A percentile compares a stretch with the other conserved stretches of the same genome.
Conservation (phyloP, 495 filamentous ascomycete species). For the Penicillium cosmopolitanum region DNA sequence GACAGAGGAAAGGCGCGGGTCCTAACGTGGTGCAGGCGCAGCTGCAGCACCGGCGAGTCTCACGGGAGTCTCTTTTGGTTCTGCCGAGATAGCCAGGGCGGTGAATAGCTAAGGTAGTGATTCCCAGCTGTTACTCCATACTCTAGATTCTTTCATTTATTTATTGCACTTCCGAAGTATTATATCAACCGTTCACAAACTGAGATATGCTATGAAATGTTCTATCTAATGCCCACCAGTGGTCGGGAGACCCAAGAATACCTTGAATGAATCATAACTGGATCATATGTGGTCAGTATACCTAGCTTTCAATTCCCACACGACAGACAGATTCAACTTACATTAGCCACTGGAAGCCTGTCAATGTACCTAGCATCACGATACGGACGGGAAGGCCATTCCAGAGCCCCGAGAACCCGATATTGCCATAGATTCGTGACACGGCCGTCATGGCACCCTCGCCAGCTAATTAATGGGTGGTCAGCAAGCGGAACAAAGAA, state of each 20-base stretch:
- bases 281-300: slow-evolving; percentile 17
- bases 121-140: not conserved
- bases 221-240: slow-evolving; percentile 58
- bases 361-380: slow-evolving; percentile 66
- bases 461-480: slow-evolving; percentile 48
- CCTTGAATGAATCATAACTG: slow-evolving; percentile 76
- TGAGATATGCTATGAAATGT: not conserved
- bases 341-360: slow-evolving; percentile 78
- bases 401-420: slow-evolving; percentile 71
- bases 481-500: slow-evolving; percentile 9
- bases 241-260: slow-evolving; percentile 69
- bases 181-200: not conserved
- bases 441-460: slow-evolving; percentile 66
- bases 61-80: slow-evolving; percentile 21
- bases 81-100: slow-evolving; percentile 34
- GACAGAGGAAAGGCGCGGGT: not conserved
- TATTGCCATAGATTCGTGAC: slow-evolving; percentile 70
- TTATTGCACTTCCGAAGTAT: not conserved
- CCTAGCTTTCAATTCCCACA: no score
- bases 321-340: slow-evolving; percentile 30
- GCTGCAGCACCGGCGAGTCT: not conserved
- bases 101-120: slow-evolving; percentile 8
- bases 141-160: not conserved
- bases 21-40: not conserved
- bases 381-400: slow-evolving; percentile 70